phyloP scores from a whole-genome alignment of 2,329 filamentous ascomycete species.

The Venturiaceae sp. region DNA sequence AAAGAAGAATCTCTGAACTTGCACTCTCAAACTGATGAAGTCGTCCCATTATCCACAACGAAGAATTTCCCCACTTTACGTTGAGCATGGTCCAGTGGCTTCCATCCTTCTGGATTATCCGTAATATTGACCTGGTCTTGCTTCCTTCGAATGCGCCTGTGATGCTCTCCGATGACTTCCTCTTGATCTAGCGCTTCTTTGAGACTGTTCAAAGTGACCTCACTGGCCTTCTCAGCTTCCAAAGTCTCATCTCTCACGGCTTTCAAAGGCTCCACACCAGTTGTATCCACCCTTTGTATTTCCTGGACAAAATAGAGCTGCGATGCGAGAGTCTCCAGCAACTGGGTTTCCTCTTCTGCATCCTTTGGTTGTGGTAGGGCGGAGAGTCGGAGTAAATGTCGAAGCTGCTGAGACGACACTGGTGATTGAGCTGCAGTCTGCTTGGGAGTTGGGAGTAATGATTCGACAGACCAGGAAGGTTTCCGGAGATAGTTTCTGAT shows the following conservation, averaged over 20 bases:
- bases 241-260: constrained; percentile 73
- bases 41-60: constrained; percentile 52
- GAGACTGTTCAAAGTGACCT: constrained; percentile 50
- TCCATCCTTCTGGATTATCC: constrained; percentile 52
- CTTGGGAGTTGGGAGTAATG: constrained; percentile 50
- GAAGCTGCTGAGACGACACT: constrained; percentile 59
- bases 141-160: constrained; percentile 39
- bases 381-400: constrained; percentile 79
- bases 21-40: neutral
- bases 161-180: constrained; percentile 45
- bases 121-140: constrained; percentile 23
- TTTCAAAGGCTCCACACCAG: constrained; percentile 60
- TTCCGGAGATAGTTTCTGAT: constrained; percentile 19
- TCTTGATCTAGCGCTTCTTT: constrained; percentile 50
- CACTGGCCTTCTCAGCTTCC: constrained; percentile 39
- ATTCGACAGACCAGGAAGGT: constrained; percentile 76
- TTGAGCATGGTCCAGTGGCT: constrained; percentile 57
- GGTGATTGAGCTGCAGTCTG: constrained; percentile 20
- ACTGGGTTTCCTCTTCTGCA: constrained; percentile 52
- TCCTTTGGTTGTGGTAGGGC: constrained; percentile 67
- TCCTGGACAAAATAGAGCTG: constrained; percentile 88
- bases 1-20: neutral
- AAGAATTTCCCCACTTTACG: constrained; percentile 65
- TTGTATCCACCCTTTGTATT: constrained; percentile 70
- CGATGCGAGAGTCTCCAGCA: constrained; percentile 65